Conservation (phyloP, 495 filamentous ascomycete species). For the Aspergillus campestris region DNA sequence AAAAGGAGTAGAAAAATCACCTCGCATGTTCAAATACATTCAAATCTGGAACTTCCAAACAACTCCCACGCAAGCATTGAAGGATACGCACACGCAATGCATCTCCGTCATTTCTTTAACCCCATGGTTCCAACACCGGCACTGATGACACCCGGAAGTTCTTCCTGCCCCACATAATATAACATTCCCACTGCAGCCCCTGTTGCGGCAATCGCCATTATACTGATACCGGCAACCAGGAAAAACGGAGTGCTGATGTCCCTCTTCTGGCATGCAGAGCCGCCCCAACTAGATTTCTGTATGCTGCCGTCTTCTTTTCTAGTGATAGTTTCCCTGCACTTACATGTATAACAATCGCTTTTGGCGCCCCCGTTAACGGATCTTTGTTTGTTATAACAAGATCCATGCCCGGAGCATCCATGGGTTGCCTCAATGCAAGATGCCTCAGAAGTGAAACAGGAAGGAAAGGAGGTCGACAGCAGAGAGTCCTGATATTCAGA, state of each 20-base stretch:
- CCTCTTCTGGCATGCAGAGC: conserved; percentile 81
- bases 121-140: conserved; percentile 67
- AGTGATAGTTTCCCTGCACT: conserved; percentile 48
- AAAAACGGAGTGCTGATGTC: conserved; percentile 85
- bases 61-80: too few species aligned
- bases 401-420: conserved; percentile 69
- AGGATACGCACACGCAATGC: neutral
- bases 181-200: conserved; percentile 65
- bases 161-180: conserved; percentile 67
- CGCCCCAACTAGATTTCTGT: conserved; percentile 63
- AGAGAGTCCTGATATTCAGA: neutral
- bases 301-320: conserved; percentile 38
- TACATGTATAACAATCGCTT: conserved; percentile 65
- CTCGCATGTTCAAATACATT: too few species aligned
- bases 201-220: conserved; percentile 53
- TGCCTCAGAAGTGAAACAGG: conserved; percentile 57
- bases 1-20: too few species aligned
- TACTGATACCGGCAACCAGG: conserved; percentile 62
- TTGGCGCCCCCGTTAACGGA: conserved; percentile 20
- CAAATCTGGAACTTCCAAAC: too few species aligned
- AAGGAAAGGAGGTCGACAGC: conserved; percentile 20
- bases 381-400: conserved; percentile 54
- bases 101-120: conserved; percentile 21
- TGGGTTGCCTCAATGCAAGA: conserved; percentile 55
- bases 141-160: conserved; percentile 77